Evolutionary conservation across 2,329 filamentous ascomycete genomes (phyloP), one percentile per base, ranked within the genome.

Genomic region (Furcasterigmium sp.): DNA sequence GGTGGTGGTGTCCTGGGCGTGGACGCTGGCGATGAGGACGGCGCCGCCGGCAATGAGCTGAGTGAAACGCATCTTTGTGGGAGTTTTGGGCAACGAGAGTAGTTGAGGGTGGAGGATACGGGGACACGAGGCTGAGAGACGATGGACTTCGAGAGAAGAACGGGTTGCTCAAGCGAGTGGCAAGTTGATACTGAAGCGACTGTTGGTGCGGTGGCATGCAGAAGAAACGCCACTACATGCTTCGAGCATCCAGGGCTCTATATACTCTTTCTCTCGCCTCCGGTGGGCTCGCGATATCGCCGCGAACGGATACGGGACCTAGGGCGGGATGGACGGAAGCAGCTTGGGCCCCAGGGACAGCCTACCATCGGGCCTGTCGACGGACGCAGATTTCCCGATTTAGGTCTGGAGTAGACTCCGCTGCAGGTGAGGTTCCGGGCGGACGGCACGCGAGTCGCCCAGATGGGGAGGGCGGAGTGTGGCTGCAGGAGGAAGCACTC

Each of bases 21-120:
- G 42, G 32, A 43, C 43, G 18, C 46, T 32, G 17, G 18, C 46
- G 13, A 48, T 10, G 26, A 46, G 17, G 21, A 40, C 43, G 8
- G 46, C 43, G 37, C 46, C 20, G 3, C 39, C 43, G 18, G 32
- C 40, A 15, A 48, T 25, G 26, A 48, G 20, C 30, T 14, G 19
- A 5, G 40, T 14, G 8, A 43, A 41, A 15, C 37, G 26, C 46
- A 48, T 48, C 9, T 11, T 37, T 13, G n/a, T n/a, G 11, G 36
- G 8, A 19, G 9, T 36, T n/a, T 32, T 21, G 26, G 26, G 26
- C n/a, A n/a, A 41, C 39, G 41, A 42, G 23, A 21, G 39, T n/a
- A 17, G 17, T 11, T 14, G 10, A 9, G 10, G 15, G 18, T 37
- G 19, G 8, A 11, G 19, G 8, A 20, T 11, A 17, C 19, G 15